phyloP scores from a whole-genome alignment of 352 stramenopile genomes.

The Globisporangium viniferum region DNA sequence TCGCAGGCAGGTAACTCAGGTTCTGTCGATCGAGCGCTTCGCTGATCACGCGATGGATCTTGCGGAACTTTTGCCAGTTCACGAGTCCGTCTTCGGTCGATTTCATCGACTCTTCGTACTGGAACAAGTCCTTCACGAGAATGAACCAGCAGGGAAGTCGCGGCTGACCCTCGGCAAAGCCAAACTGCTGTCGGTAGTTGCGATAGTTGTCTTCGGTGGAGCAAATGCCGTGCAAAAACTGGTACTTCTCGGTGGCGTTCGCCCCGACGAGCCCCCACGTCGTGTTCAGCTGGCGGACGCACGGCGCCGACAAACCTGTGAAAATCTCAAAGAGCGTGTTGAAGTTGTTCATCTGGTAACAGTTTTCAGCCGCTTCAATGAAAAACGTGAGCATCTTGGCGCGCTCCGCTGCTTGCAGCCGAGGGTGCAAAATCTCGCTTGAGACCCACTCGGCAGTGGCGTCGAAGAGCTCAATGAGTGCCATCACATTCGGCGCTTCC shows the following conservation, averaged over 20 bases:
- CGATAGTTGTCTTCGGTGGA: constrained; percentile 87
- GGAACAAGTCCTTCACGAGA: constrained; percentile 86
- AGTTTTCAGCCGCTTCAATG: constrained; percentile 80
- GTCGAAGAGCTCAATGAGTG: constrained; percentile 84
- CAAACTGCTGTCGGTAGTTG: constrained; percentile 81
- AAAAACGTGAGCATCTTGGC: constrained; percentile 84
- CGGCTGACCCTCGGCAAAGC: constrained; percentile 69
- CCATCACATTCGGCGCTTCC: constrained; percentile 78
- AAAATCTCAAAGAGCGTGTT: constrained; percentile 86
- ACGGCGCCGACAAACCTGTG: constrained; percentile 74
- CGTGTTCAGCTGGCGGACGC: constrained; percentile 78
- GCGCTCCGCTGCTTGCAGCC: constrained; percentile 75
- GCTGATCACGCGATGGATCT: constrained; percentile 77
- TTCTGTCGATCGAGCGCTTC: constrained; percentile 77
- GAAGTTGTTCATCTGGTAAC: constrained; percentile 87
- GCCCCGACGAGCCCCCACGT: constrained; percentile 78
- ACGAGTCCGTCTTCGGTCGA: constrained; percentile 80
- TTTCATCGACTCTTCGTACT: constrained; percentile 85
- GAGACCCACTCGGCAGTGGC: constrained; percentile 84
- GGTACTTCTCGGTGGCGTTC: constrained; percentile 67
- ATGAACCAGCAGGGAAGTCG: constrained; percentile 83
- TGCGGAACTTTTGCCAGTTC: constrained; percentile 86
- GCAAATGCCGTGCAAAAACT: constrained; percentile 77
- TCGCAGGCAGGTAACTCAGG: constrained; percentile 63
- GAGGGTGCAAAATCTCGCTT: constrained; percentile 84